Conservation (phyloP, 148 eudicot genomes). For the Vaccinium darrowii region DNA sequence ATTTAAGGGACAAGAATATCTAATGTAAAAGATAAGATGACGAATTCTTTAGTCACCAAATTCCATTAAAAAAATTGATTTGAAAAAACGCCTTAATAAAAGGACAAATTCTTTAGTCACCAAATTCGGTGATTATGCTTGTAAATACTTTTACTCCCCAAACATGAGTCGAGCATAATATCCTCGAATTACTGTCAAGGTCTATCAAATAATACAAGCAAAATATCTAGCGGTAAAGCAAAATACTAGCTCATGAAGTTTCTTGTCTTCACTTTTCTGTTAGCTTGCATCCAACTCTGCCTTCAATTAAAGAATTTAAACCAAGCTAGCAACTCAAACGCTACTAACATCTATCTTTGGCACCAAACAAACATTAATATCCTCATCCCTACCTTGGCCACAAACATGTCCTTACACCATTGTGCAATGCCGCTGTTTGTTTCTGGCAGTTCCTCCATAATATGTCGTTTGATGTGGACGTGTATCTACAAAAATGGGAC, state of each 20-base stretch:
- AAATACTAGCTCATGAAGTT: neutral
- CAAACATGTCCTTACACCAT: constrained; percentile 78
- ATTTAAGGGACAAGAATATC: neutral
- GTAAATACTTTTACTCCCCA: neutral
- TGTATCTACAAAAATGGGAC: constrained; percentile 32
- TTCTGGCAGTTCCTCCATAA: constrained; percentile 70
- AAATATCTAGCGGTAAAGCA: neutral
- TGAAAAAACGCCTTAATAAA: neutral
- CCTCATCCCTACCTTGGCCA: constrained; percentile 54
- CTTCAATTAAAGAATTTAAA: neutral
- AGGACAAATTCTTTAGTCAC: neutral
- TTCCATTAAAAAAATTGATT: neutral
- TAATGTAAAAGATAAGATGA: neutral
- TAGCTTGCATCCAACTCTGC: neutral
- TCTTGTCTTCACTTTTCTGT: neutral
- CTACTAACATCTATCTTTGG: neutral
- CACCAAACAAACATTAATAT: neutral
- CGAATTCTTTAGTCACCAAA: too few species aligned
- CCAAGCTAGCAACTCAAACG: neutral
- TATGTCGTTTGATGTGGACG: constrained; percentile 44
- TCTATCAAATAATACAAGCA: neutral
- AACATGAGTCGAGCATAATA: neutral
- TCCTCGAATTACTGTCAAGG: neutral
- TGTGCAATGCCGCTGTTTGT: constrained; percentile 56
- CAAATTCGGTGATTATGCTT: neutral